Percentiles rank a stretch among this genome's conserved stretches.
phyloP scores from a whole-genome alignment of 768 basidiomycete genomes.

The Phylloporus rhodoxanthus region DNA sequence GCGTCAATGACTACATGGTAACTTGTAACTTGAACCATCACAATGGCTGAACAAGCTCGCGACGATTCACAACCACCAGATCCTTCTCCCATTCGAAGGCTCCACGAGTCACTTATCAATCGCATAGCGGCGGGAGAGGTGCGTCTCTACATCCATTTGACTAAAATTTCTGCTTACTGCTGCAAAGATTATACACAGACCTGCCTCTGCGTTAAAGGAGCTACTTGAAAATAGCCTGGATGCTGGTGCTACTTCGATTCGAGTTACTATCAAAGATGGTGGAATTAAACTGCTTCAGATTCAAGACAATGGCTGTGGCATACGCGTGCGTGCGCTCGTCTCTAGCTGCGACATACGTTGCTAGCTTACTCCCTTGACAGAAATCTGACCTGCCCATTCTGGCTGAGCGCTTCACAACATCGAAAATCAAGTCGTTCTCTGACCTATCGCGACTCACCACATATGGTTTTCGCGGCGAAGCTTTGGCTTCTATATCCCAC shows the following conservation, averaged over 20 bases:
- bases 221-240: slow-evolving; percentile 94
- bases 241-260: slow-evolving; percentile 82
- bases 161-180: slow-evolving; percentile 10
- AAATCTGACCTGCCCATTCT: slow-evolving; percentile 85
- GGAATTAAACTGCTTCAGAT: slow-evolving; percentile 93
- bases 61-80: slow-evolving; percentile 27
- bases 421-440: slow-evolving; percentile 80
- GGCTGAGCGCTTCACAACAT: slow-evolving; percentile 93
- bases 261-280: slow-evolving; percentile 88
- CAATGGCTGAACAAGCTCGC: slow-evolving; percentile 8
- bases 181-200: slow-evolving; percentile 75
- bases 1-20: not conserved
- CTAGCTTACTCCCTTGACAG: slow-evolving; percentile 34
- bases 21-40: not conserved
- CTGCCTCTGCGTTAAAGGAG: slow-evolving; percentile 93
- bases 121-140: slow-evolving; percentile 83
- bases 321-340: slow-evolving; percentile 53
- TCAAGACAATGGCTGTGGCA: slow-evolving; percentile 94
- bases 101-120: slow-evolving; percentile 82
- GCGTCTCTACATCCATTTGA: slow-evolving; percentile 1
- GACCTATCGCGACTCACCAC: slow-evolving; percentile 82
- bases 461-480: slow-evolving; percentile 97
- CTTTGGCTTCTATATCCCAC: slow-evolving; percentile 92
- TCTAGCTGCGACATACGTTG: not conserved
- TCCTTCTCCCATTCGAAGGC: slow-evolving; percentile 64